Conservation (phyloP, 495 filamentous ascomycete genomes). For the Corynascus novoguineensis region DNA sequence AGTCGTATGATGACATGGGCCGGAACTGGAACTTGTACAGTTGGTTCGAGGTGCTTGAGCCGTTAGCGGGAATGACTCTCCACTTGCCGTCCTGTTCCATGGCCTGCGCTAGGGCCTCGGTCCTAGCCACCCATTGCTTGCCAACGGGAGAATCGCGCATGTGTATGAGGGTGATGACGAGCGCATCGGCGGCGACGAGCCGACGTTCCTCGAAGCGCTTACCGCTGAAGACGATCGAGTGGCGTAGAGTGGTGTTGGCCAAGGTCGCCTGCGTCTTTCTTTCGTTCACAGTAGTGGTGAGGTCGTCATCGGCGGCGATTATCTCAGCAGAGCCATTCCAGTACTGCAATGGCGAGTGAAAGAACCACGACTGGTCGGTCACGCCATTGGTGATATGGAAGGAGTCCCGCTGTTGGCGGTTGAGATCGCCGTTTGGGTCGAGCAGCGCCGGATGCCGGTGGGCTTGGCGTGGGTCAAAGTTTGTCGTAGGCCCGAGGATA, state of each 20-base stretch:
- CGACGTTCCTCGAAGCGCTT: conserved; percentile 58
- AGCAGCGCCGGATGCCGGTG: conserved; percentile 4
- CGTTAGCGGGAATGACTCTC: conserved; percentile 56
- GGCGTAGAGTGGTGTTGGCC: conserved; percentile 63
- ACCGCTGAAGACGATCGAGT: conserved; percentile 69
- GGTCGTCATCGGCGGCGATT: conserved; percentile 52
- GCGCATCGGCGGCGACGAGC: conserved; percentile 61
- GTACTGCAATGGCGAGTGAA: conserved; percentile 69
- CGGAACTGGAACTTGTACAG: conserved; percentile 70
- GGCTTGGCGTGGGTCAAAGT: conserved; percentile 45
- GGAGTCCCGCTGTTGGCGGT: conserved; percentile 39
- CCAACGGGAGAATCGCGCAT: conserved; percentile 52
- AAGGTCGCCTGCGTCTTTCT: conserved; percentile 48
- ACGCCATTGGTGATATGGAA: conserved; percentile 49
- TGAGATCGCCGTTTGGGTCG: conserved; percentile 28
- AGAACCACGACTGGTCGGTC: conserved; percentile 54
- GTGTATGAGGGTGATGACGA: conserved; percentile 69
- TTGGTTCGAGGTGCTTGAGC: conserved; percentile 44
- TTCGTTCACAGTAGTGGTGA: conserved; percentile 60
- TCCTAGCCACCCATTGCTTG: conserved; percentile 52
- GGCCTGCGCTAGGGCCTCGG: conserved; percentile 39
- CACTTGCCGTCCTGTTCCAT: conserved; percentile 39
- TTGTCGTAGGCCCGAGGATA: conserved; percentile 48
- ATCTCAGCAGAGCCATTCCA: conserved; percentile 58
- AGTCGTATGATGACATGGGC: conserved; percentile 57